Evolutionary conservation across 176 grass and related monocot species (phyloP).

Genomic region (Puccinellia tenuiflora): DNA sequence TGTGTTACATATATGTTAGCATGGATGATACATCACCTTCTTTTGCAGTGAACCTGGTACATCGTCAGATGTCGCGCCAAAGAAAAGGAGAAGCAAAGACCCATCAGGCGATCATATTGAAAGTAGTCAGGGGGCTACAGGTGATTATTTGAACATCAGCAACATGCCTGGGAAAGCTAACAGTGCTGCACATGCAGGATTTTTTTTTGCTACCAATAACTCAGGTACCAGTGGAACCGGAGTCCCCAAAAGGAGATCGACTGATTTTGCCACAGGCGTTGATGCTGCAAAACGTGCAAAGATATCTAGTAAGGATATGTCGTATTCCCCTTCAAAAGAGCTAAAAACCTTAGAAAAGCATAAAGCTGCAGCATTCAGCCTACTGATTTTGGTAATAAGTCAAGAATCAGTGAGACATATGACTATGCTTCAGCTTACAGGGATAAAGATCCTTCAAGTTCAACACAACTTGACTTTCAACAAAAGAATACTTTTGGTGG

Average conservation of each 20-base stretch:
- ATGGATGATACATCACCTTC: conserved; percentile 20
- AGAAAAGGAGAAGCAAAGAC: conserved; percentile 95
- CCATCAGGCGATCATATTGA: conserved; percentile 32
- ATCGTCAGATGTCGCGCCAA: conserved; percentile 45
- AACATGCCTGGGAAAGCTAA: conserved; percentile 49
- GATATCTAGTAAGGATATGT: conserved; percentile 48
- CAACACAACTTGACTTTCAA: conserved; percentile 61
- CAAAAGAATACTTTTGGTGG: conserved; percentile 48
- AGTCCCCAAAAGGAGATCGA: conserved; percentile 45
- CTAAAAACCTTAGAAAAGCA: conserved; percentile 62
- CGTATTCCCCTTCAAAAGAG: conserved; percentile 44
- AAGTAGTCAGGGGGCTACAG: conserved; percentile 38
- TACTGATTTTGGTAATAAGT: conserved; percentile 40
- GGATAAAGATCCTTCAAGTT: conserved; percentile 63
- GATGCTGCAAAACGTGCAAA: conserved; percentile 42
- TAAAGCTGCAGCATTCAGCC: conserved; percentile 31
- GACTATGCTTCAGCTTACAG: conserved; percentile 40
- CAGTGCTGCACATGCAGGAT: conserved; percentile 13
- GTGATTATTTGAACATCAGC: conserved; percentile 34
- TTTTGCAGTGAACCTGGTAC: conserved; percentile 62
- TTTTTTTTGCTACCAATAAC: conserved; percentile 31
- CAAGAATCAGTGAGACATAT: conserved; percentile 42
- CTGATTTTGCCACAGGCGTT: conserved; percentile 32
- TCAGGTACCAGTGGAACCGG: conserved; percentile 7
- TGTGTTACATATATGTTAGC: conserved; percentile 9